Evolutionary conservation across 192 early-diverging fungal species (phyloP).

Genomic region (Phlyctochytrium planicorne): DNA sequence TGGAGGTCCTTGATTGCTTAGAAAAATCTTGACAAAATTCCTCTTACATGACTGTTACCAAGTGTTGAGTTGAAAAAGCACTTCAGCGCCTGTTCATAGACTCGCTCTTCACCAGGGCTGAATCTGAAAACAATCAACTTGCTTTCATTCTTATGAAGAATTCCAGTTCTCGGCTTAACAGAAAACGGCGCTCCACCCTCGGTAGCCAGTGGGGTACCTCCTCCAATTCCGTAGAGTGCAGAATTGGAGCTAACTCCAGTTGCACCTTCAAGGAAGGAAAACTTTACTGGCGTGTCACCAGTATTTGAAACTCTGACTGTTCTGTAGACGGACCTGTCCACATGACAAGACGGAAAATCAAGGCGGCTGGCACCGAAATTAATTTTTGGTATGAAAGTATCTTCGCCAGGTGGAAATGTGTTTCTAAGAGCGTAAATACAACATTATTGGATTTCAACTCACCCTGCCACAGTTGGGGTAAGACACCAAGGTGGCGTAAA

Average conservation of each 20-base stretch:
- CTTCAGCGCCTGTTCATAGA: slow-evolving; percentile 49
- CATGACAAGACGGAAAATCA: slow-evolving; percentile 54
- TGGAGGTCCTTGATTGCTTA: slow-evolving; percentile 40
- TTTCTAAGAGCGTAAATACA: slow-evolving; percentile 34
- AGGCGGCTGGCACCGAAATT: slow-evolving; percentile 40
- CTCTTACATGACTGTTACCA: slow-evolving; percentile 37
- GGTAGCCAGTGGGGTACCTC: slow-evolving; percentile 31
- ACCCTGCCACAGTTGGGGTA: slow-evolving; percentile 53
- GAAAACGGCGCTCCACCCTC: slow-evolving; percentile 47
- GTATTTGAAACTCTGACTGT: slow-evolving; percentile 50
- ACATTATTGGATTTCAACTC: slow-evolving; percentile 8
- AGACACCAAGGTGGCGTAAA: slow-evolving; percentile 63
- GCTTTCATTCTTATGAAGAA: slow-evolving; percentile 49
- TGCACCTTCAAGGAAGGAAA: slow-evolving; percentile 43
- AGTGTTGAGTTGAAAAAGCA: slow-evolving; percentile 48
- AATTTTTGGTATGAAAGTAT: slow-evolving; percentile 58
- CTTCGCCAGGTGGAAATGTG: slow-evolving; percentile 52
- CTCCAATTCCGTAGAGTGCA: slow-evolving; percentile 28
- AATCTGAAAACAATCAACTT: slow-evolving; percentile 54
- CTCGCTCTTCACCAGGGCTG: slow-evolving; percentile 44
- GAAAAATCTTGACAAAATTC: not conserved
- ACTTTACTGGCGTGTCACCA: slow-evolving; percentile 57
- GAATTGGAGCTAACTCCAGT: slow-evolving; percentile 13
- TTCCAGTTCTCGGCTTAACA: slow-evolving; percentile 46
- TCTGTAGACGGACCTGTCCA: slow-evolving; percentile 49